Evolutionary conservation across 441 rosid species (phyloP), one percentile per base, ranked within the genome.

Genomic region (Melastoma candidum): DNA sequence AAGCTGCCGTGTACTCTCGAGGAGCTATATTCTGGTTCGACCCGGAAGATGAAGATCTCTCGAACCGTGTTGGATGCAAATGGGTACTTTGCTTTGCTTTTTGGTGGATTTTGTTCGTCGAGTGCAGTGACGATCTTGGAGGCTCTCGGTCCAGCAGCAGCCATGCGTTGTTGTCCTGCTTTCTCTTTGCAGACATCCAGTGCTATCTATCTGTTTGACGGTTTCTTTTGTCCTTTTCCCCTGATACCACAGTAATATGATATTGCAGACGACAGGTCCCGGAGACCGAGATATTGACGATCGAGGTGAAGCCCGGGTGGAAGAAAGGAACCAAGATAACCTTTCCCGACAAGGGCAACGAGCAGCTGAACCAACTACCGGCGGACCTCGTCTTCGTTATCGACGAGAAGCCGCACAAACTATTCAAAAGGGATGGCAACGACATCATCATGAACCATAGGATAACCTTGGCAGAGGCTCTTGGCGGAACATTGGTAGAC

Each of bases 1-100:
- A 87, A 83, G 56, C 67, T 92, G 70, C 87, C 93, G 48, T 92
- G 98, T 75, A 85, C 67, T 62, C 98, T 92, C 14, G 93, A 79
- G 68, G 98, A 92, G 63, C 66, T 92, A 24, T 85, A 80, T 51
- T 26, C 83, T 36, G 95, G 98, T 58, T 87, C 96, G 13, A 87
- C 96, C 1, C 77, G 95, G 74, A 92, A 83, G 61, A 92, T 92
- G 98, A 92, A 87, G 84, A 92, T 92, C 52, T 92, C 98, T 24
- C 79, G 98, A 77, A 76, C 93, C 39, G 74, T 80, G 9, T 80
- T 85, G 58, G 87, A 80, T 48, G 71, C 71, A 39, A 67, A 70
- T 4, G 89, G 98, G 96, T 90, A 80, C 12, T 72, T 58, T 36
- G 39, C 11, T 47, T 8, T 11, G 5, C 52, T 54, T 51, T 17